phyloP scores from a whole-genome alignment of 1,284 basidiomycete genomes.

The Puccinia coronata region DNA sequence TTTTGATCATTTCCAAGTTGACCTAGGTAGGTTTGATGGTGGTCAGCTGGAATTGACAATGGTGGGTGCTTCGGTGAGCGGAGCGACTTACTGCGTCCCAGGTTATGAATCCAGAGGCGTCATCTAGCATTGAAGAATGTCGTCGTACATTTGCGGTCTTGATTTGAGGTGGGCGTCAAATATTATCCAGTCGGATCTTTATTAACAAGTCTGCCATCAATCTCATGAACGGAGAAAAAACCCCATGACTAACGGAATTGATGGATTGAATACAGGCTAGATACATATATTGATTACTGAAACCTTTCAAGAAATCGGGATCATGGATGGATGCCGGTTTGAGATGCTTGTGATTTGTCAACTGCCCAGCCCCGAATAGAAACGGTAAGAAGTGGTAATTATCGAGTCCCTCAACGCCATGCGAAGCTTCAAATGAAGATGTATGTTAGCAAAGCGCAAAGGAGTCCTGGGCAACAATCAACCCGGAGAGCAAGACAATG shows the following conservation, averaged over 20 bases:
- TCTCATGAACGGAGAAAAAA: neutral
- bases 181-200: too few relatives aligned
- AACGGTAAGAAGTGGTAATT: conserved; percentile 98
- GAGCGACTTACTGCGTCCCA: neutral
- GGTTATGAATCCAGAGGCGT: conserved; percentile 79
- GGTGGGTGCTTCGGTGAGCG: neutral
- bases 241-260: conserved; percentile 72
- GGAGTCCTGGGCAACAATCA: neutral
- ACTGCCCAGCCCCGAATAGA: conserved; percentile 80
- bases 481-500: neutral
- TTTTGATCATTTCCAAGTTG: conserved; percentile 96
- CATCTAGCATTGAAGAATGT: conserved; percentile 99
- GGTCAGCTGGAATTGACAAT: neutral
- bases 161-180: too few relatives aligned
- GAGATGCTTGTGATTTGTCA: conserved; percentile 85
- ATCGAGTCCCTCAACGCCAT: conserved; percentile 97
- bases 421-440: conserved; percentile 64
- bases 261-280: conserved; percentile 95
- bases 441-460: neutral
- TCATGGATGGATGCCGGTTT: conserved; percentile 91
- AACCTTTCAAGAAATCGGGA: conserved; percentile 87
- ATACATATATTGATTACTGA: conserved; percentile 91
- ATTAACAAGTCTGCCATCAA: neutral
- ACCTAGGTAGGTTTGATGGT: conserved; percentile 61
- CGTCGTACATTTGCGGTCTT: conserved; percentile 93